Evolutionary conservation across 2,329 filamentous ascomycete genomes (phyloP), one percentile per base, ranked within the genome.

Genomic region (Fusarium abutilonis): DNA sequence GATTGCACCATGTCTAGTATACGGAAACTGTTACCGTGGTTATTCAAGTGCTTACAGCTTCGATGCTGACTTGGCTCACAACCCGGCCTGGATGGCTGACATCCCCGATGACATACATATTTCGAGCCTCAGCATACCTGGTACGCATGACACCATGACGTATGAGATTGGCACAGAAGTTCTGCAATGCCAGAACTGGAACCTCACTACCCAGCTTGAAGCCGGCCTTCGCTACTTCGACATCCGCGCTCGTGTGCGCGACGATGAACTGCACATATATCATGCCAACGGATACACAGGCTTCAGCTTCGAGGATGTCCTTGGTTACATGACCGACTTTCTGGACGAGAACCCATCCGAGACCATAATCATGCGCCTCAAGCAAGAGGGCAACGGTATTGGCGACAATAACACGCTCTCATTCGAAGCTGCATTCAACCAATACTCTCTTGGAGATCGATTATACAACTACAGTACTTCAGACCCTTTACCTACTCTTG

Each of bases 81-180:
- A 76, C 29, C 68, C 75, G 7, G 49, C 60, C 34, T 83, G 81
- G 81, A 82, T 82, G 81, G 70, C 71, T 17, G 45, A 46, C 7
- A 67, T 83, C 10, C 78, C 79, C 26, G 78, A 82, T 68, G 59
- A 70, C 23, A 71, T 74, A 32, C 73, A 71, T 41, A 70, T 84
- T 31, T 75, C 79, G 29, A 75, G 71, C 46, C 74, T 84, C 38
- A 82, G 80, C 41, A 77, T 84, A 55, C 82, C 82, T 0, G 82
- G 82, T 28, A 83, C 82, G 2, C 82, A 84, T 72, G 81, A 84
- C 68, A 83, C 81, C 21, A 78, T 84, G 78, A 83, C 82, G 15
- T 80, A 79, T 61, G 68, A 72, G 40, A 72, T 81, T 52, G 63
- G 56, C 26, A 64, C 69, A 39, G 72, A 75, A 54, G 52, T 57